Base-by-base conservation (phyloP, 352 stramenopile species). In the Globisporangium camurandrum region DNA sequence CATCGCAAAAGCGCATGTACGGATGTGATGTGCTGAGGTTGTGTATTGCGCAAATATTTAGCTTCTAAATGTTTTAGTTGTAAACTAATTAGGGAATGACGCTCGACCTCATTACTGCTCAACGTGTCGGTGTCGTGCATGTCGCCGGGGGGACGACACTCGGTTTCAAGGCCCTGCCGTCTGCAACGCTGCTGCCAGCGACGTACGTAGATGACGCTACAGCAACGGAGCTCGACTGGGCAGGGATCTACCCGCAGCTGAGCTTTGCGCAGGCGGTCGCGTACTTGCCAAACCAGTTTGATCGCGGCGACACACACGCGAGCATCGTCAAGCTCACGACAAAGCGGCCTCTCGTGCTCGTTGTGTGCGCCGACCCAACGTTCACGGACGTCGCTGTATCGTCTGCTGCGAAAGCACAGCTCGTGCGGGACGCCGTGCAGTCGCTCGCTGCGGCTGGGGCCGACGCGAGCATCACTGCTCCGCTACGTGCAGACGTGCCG, bases 251-350 rank as follows among this genome's bases (percentile, higher is more conserved):
- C 45, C 58, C 58, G 31, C 58, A 66, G 49, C 45, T 66, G 24
- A 59, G 46, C 23, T 53, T 66, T n/a, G 23, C 43, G 23, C 58
- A 62, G 41, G 58, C 58, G 17, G 11, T 66, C 31, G 48, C 48
- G 43, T 66, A 66, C 49, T 42, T 62, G 20, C 58, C 58, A 10
- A 66, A 62, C 49, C 58, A 66, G 45, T 66, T 60, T 33, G 58
- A 66, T 14, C 58, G 58, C 26, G 49, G 49, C 42, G 23, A 39
- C 37, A 33, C 37, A 14, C 33, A 23, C n/a, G 46, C 40, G 17
- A 27, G 45, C n/a, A 49, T 66, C 33, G 48, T 66, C 1, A 44
- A 48, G 11, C 49, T 66, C 8, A 51, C 28, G 0, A 19, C 40
- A 1, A 51, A 39, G 38, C 12, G 23, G 11, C 40, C 44, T n/a